Conservation (phyloP, 73 alveolate species). For the Urostyla sp. region DNA sequence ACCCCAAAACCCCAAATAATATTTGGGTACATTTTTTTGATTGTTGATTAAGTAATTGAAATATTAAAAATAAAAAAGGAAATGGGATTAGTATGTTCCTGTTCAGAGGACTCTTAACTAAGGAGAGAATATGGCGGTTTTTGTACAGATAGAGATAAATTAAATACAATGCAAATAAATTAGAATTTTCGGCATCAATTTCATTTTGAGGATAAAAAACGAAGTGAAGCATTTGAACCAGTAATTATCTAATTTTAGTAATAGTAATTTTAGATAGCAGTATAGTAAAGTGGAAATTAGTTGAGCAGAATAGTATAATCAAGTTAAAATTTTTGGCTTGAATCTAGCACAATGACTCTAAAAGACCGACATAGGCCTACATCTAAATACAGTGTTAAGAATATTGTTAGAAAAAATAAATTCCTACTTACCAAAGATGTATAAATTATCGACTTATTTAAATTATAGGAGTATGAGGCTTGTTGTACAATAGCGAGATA, state of each 20-base stretch:
- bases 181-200: neutral
- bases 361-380: slow-evolving; percentile 49
- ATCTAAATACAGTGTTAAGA: neutral
- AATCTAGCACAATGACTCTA: neutral
- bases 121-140: slow-evolving; percentile 17
- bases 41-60: too few species aligned
- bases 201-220: slow-evolving; percentile 36
- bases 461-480: slow-evolving; percentile 38
- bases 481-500: slow-evolving; percentile 25
- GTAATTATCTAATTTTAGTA: neutral
- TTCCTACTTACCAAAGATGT: slow-evolving; percentile 33
- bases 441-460: neutral
- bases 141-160: slow-evolving; percentile 22
- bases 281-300: slow-evolving; percentile 14
- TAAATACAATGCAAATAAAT: neutral
- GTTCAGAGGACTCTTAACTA: slow-evolving; percentile 2
- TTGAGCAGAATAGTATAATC: slow-evolving; percentile 31
- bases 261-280: neutral
- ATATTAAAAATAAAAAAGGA: too few species aligned
- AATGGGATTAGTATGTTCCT: slow-evolving; percentile 52
- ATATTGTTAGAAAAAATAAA: slow-evolving; percentile 16
- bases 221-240: slow-evolving; percentile 26
- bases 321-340: slow-evolving; percentile 35
- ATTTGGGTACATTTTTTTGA: too few species aligned
- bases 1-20: too few species aligned